Base-by-base conservation (phyloP, 345 rosid species). In the Capsella bursapastoris region DNA sequence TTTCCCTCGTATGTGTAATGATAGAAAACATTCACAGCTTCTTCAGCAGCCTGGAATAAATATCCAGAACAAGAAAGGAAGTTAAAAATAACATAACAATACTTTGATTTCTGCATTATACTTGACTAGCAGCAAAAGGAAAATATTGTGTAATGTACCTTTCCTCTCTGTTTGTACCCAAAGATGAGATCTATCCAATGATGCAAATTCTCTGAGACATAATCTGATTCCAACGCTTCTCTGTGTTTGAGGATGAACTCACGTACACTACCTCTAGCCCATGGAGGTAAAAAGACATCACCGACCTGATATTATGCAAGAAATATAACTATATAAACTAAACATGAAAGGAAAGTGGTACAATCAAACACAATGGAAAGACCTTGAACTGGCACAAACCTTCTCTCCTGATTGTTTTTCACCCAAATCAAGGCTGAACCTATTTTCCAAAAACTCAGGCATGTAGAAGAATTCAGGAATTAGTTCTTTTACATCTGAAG, bases 1-100 rank as follows among this genome's bases (percentile, higher is more conserved):
- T 93, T 96, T 28, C 99, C 99, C 80, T 96, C 99, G 34, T 96
- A 96, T 11, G 99, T 96, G 86, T 96, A 96, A 79, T 96, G 99
- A 79, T 96, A 96, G 91, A 92, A 96, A 69, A 96, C 99, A 83
- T 96, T 96, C 22, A 92, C 93, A 66, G 97, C 95, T 70, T 96
- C 99, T 86, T 96, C 99, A 65, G 99, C 97, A 5, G 90, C 97
- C 99, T 96, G 89, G 73, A 79, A 70, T 60, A 28, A 53, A 76
- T 67, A 73, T 57, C 64, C 70, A 64, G 34, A 58, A 55, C 64
- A 25, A 43, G 79, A 29, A 22, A 56, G 27, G 16, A 48, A 48
- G 5, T 78, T 51, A 22, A 22, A 22, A 59, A 52, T 38, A 70
- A 64, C 76, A 76, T 44, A 18, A 51, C 61, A 77, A 56, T 9